Evolutionary conservation across 2,329 filamentous ascomycete genomes (phyloP), one percentile per base, ranked within the genome.

Genomic region (Zalaria sp.): DNA sequence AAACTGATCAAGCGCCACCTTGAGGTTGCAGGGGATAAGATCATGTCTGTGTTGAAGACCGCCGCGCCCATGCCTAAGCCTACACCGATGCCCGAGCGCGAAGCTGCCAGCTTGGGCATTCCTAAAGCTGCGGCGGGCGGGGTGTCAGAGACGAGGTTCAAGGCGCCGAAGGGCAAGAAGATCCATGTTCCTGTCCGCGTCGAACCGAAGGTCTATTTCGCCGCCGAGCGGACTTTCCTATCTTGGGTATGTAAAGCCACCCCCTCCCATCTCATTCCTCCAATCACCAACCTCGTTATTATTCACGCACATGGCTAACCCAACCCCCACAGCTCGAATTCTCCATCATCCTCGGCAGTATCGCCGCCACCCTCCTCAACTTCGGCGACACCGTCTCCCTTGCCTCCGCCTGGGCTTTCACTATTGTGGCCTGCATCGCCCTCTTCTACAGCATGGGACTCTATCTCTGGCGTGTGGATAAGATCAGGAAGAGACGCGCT

Each of bases 131-230:
- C 42, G n/a, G 27, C 43, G 3, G 43, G 44, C 5, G 53, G 56
- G 49, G 44, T 66, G 53, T 40, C 58, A 55, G 49, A 61, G 45
- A 68, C 67, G 56, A 54, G 63, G 7, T 70, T 87, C 66, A 80
- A 77, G 57, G 83, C 83, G 5, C 83, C 83, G 8, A 79, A 77
- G 59, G 83, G 83, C 41, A 89, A 88, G 75, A 65, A 84, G 60
- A 96, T 98, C 45, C 89, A 96, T 55, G 91, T 98, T 25, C 89
- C 89, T 9, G 81, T 96, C 42, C 79, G 91, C 38, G 88, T 98
- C 29, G 91, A 98, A 62, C 91, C 91, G 29, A 98, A 98, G 65
- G 91, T 98, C 39, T 94, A 87, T 62, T 94, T 98, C 58, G 91
- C 91, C 25, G 88, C 87, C 1, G 91, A 98, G 63, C 77, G 91